Evolutionary conservation across 352 stramenopile genomes (phyloP).

Genomic region (Phytopythium sindhum): DNA sequence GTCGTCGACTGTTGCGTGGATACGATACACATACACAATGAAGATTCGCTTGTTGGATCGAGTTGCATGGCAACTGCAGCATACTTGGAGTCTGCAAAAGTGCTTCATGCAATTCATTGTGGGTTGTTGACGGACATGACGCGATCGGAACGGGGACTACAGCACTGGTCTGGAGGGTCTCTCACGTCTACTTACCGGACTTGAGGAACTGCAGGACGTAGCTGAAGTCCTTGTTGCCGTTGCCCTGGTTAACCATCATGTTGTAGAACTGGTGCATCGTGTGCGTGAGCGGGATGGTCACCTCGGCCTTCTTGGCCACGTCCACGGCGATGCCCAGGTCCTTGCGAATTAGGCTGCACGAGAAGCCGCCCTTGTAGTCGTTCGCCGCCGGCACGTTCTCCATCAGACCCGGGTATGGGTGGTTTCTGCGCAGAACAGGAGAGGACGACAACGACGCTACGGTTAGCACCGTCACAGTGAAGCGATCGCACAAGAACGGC

Average conservation of each 20-base stretch:
- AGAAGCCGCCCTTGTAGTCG: slow-evolving; percentile 91
- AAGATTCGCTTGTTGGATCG: slow-evolving; percentile 4
- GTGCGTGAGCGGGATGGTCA: slow-evolving; percentile 73
- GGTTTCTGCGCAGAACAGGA: slow-evolving; percentile 39
- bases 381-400: slow-evolving; percentile 85
- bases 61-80: too few species aligned
- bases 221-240: slow-evolving; percentile 85
- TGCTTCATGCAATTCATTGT: slow-evolving; percentile 1
- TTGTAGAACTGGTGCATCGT: slow-evolving; percentile 79
- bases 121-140: background rate
- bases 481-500: background rate
- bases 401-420: slow-evolving; percentile 94
- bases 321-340: slow-evolving; percentile 94
- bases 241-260: slow-evolving; percentile 70
- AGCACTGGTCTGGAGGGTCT: background rate
- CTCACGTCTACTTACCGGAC: slow-evolving; percentile 43
- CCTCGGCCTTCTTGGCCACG: slow-evolving; percentile 80
- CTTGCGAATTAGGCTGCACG: slow-evolving; percentile 94
- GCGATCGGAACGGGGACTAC: background rate
- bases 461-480: background rate
- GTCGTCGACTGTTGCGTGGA: background rate
- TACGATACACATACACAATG: slow-evolving; percentile 9
- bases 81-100: background rate
- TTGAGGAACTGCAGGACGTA: slow-evolving; percentile 86
- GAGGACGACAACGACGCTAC: too few species aligned